Evolutionary conservation across 208 protist species (phyloP), one percentile per base, ranked within the genome.

Genomic region (Wallacemonas sp.): DNA sequence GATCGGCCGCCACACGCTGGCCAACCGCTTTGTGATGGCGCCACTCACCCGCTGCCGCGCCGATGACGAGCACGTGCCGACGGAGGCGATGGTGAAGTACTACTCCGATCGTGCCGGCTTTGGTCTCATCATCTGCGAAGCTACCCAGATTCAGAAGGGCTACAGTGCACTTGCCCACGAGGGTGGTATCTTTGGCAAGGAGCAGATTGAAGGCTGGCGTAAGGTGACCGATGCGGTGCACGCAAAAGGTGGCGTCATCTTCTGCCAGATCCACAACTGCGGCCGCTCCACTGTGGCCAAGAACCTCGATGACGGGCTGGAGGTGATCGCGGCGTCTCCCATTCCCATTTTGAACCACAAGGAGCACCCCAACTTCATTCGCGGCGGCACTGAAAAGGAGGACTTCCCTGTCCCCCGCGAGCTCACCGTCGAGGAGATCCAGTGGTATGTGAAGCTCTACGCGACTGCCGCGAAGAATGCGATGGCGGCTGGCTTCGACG

Each of bases 401-500:
- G 62, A 38, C 15, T 80, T 65, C 63, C 59, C 58, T 36, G 60
- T 47, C 17, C 79, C 82, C 15, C 61, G 72, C 9, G 85, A 46
- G 27, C 30, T 97, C 44, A 86, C 87, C 12, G 51, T 66, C 34
- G 71, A 74, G 4, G 95, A 97, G 46, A 93, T 97, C 54, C 6
- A 61, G 30, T 0, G 41, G 22, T 62, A 80, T 22, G 80, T 93
- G 39, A 6, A 78, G 26, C 46, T 68, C 9, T 98, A 88, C 75
- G 82, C 54, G 45, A 47, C 80, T 0, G 83, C 87, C 0, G 90
- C 93, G 0, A 80, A 72, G 60, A 86, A 91, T 33, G 78, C 81
- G 11, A 76, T 88, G 14, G 70, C 73, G 36, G 88, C 89, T 19
- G 92, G 94, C 11, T 97, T 98, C 69, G 94, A 97, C 63, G 90